Conservation (phyloP, 257 asterid genomes). For the Thymus quinquecostatus region DNA sequence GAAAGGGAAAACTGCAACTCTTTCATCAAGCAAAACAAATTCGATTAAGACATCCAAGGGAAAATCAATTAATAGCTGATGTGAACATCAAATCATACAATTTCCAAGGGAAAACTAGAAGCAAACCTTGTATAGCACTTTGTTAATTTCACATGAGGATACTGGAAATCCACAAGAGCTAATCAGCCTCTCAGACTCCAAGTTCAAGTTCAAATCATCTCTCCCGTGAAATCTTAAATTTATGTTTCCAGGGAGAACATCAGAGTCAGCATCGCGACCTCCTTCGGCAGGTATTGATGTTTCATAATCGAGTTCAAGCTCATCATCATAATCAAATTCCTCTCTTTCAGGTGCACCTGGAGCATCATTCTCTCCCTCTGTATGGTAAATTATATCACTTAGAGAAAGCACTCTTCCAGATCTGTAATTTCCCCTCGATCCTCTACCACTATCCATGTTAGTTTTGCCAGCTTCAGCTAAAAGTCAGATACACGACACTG, state of each 20-base stretch:
- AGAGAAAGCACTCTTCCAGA: constrained; percentile 70
- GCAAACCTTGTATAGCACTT: constrained; percentile 65
- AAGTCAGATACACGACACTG: constrained; percentile 35
- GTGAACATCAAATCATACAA: not conserved
- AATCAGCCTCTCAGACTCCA: constrained; percentile 52
- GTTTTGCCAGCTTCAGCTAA: constrained; percentile 77
- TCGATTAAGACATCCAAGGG: not conserved
- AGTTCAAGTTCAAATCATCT: constrained; percentile 50
- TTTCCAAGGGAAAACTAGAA: constrained; percentile 24
- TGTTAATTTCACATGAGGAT: constrained; percentile 52
- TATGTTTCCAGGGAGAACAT: constrained; percentile 66
- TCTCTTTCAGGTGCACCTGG: constrained; percentile 72
- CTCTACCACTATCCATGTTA: constrained; percentile 55
- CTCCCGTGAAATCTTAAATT: constrained; percentile 69
- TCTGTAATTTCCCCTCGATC: constrained; percentile 53
- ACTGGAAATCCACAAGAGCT: constrained; percentile 49
- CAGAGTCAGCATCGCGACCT: constrained; percentile 54
- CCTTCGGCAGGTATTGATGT: constrained; percentile 67
- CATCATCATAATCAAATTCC: constrained; percentile 90
- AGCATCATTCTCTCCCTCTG: constrained; percentile 73
- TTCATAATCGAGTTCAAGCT: constrained; percentile 79
- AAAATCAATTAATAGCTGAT: not conserved
- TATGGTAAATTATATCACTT: constrained; percentile 80
- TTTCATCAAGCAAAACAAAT: not conserved
- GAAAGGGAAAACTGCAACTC: not conserved